A percentile compares a stretch with the other conserved stretches of the same genome.
These are phyloP conservation scores for Decorospora gaudefroyi DNA, from an alignment of 2,329 filamentous ascomycete species.

Conservation along the genomic window DNA sequence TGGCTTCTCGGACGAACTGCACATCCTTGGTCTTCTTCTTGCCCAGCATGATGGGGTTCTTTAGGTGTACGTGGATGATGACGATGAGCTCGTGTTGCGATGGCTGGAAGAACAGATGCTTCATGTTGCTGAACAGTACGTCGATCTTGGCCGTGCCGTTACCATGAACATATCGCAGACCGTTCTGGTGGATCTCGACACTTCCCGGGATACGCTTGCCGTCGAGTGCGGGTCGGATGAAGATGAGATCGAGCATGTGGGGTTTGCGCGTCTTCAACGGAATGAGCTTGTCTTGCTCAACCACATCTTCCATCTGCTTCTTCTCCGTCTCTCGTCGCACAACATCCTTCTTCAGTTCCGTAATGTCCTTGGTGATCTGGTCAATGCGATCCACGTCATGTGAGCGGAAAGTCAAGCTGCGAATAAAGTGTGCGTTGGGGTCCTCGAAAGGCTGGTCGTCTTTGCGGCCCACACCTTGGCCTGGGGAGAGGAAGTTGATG, in stretches of 20 bases:
- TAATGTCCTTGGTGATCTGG: constrained; percentile 90
- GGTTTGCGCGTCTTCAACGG: constrained; percentile 94
- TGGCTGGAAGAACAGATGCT: constrained; percentile 98
- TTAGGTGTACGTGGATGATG: constrained; percentile 96
- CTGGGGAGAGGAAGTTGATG: constrained; percentile 96
- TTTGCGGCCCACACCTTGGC: constrained; percentile 94
- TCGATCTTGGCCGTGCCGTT: constrained; percentile 82
- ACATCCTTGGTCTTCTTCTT: constrained; percentile 99
- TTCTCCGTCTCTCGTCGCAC: constrained; percentile 95
- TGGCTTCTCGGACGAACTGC: constrained; percentile 96
- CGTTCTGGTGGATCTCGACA: constrained; percentile 97
- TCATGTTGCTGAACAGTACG: constrained; percentile 96
- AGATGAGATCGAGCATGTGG: constrained; percentile 88
- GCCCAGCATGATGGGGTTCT: constrained; percentile 96
- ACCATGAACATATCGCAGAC: constrained; percentile 88
- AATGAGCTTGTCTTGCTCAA: constrained; percentile 96
- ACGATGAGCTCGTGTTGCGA: constrained; percentile 96
- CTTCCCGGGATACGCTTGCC: constrained; percentile 95
- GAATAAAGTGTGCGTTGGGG: constrained; percentile 89
- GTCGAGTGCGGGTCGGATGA: constrained; percentile 91
- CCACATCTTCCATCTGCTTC: constrained; percentile 99
- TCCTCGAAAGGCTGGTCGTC: constrained; percentile 99
- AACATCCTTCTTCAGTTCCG: constrained; percentile 91
- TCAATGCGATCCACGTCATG: constrained; percentile 86
- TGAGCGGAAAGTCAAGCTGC: constrained; percentile 93